A percentile compares a stretch with the other conserved stretches of the same genome.
These are phyloP conservation scores for Alternaria solani DNA, from an alignment of 2,329 filamentous ascomycete genomes.

Conservation along the genomic window DNA sequence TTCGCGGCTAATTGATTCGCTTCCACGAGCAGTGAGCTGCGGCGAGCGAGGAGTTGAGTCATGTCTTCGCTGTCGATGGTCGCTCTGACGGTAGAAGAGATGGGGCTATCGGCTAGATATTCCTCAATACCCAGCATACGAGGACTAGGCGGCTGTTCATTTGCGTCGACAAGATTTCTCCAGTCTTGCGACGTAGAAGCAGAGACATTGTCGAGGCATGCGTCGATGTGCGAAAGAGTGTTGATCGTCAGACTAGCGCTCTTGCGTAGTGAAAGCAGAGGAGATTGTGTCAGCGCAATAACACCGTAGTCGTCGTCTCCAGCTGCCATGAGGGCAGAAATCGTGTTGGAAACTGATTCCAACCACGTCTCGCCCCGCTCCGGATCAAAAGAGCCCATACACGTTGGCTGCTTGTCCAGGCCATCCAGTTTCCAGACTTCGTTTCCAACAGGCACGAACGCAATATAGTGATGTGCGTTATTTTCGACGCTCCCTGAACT, in stretches of 20 bases:
- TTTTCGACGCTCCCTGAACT: slow-evolving; percentile 62
- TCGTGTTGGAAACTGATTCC: slow-evolving; percentile 67
- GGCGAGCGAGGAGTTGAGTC: slow-evolving; percentile 30
- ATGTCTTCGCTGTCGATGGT: slow-evolving; percentile 32
- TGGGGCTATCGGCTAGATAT: slow-evolving; percentile 20
- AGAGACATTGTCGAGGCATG: slow-evolving; percentile 49
- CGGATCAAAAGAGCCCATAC: slow-evolving; percentile 58
- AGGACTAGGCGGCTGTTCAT: slow-evolving; percentile 33
- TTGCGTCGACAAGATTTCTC: slow-evolving; percentile 47
- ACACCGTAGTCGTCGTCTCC: slow-evolving; percentile 78
- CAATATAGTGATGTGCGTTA: slow-evolving; percentile 85
- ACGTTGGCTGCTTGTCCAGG: slow-evolving; percentile 73
- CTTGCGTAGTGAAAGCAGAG: slow-evolving; percentile 59
- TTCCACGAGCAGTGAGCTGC: slow-evolving; percentile 21
- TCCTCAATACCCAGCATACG: slow-evolving; percentile 27
- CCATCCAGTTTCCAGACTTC: slow-evolving; percentile 91
- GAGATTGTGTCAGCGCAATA: slow-evolving; percentile 75
- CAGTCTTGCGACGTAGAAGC: slow-evolving; percentile 49
- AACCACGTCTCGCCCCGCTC: slow-evolving; percentile 67
- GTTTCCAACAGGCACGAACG: slow-evolving; percentile 79
- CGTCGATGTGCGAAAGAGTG: slow-evolving; percentile 52
- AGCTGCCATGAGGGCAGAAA: slow-evolving; percentile 72
- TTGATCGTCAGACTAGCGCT: slow-evolving; percentile 58
- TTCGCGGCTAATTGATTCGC: slow-evolving; percentile 40
- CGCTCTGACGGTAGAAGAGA: slow-evolving; percentile 20